Percentiles rank a stretch among this genome's conserved stretches.
These are phyloP conservation scores for Xylaria hypoxylon DNA, from an alignment of 2,329 filamentous ascomycete species.

Conservation along the genomic window DNA sequence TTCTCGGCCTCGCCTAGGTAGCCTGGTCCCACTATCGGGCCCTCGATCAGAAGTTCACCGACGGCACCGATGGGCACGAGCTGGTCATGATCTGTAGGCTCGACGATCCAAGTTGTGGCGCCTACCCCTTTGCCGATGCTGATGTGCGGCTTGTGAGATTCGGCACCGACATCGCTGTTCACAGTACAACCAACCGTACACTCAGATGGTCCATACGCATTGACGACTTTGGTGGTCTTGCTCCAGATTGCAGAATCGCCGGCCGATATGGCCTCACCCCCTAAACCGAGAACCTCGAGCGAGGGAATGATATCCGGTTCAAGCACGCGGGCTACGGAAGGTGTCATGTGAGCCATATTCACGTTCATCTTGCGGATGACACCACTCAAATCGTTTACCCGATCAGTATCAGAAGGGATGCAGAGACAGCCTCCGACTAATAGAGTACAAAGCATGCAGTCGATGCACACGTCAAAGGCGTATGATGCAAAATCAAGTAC, in stretches of 20 bases:
- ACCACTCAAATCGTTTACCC: constrained; percentile 63
- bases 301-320: constrained; percentile 60
- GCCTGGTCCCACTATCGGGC: constrained; percentile 70
- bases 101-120: constrained; percentile 63
- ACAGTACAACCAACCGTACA: constrained; percentile 65
- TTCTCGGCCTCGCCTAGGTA: constrained; percentile 70
- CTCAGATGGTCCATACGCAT: constrained; percentile 66
- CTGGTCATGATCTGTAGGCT: constrained; percentile 59
- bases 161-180: constrained; percentile 56
- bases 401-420: constrained; percentile 65
- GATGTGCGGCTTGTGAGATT: constrained; percentile 50
- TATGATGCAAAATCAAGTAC: constrained; percentile 64
- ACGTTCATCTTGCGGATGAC: constrained; percentile 58
- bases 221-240: constrained; percentile 59
- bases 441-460: constrained; percentile 67
- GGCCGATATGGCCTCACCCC: constrained; percentile 65
- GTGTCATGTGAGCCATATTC: constrained; percentile 65
- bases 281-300: constrained; percentile 61
- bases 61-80: constrained; percentile 62
- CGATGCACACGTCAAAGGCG: constrained; percentile 66
- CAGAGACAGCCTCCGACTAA: constrained; percentile 62
- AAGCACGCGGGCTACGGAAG: constrained; percentile 61
- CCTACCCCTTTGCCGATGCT: constrained; percentile 63
- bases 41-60: constrained; percentile 67
- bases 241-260: constrained; percentile 63